Conservation (phyloP, 768 basidiomycete species). For the Asterophora lycoperdoides region DNA sequence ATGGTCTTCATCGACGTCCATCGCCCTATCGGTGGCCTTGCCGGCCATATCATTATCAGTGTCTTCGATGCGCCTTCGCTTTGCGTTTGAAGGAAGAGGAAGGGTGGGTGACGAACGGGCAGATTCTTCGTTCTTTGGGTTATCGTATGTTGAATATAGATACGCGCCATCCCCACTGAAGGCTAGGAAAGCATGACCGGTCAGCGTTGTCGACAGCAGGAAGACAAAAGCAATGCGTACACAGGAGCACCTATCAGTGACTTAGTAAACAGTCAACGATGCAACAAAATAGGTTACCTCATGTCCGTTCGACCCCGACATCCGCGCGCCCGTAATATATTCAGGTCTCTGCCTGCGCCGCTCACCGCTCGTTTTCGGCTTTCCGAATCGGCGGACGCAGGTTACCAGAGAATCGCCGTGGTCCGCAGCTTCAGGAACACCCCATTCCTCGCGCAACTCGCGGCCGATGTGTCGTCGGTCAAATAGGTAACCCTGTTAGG, state of each 20-base stretch:
- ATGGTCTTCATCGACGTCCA: slow-evolving; percentile 24
- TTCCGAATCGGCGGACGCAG: slow-evolving; percentile 79
- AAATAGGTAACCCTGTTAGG: slow-evolving; percentile 70
- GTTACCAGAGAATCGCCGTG: slow-evolving; percentile 52
- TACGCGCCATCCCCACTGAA: slow-evolving; percentile 72
- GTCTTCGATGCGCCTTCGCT: slow-evolving; percentile 17
- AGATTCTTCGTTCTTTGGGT: slow-evolving; percentile 32
- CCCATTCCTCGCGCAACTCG: slow-evolving; percentile 65
- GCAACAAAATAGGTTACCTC: slow-evolving; percentile 44
- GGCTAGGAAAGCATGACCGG: slow-evolving; percentile 36
- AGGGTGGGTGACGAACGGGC: slow-evolving; percentile 22
- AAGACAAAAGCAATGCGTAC: slow-evolving; percentile 34
- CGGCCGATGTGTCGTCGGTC: slow-evolving; percentile 74
- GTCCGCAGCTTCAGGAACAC: slow-evolving; percentile 38
- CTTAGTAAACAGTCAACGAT: slow-evolving; percentile 1
- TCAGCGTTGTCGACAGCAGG: slow-evolving; percentile 5
- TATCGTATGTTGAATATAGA: slow-evolving; percentile 68
- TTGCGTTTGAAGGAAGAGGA: slow-evolving; percentile 26
- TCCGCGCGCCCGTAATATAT: slow-evolving; percentile 75
- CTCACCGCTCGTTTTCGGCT: slow-evolving; percentile 26
- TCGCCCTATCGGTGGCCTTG: slow-evolving; percentile 17
- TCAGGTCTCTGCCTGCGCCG: slow-evolving; percentile 36
- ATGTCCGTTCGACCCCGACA: slow-evolving; percentile 67
- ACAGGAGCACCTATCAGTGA: slow-evolving; percentile 51
- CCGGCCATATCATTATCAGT: neutral